Conservation (phyloP, 2,329 filamentous ascomycete species). For the Microdochium trichocladiopsis region DNA sequence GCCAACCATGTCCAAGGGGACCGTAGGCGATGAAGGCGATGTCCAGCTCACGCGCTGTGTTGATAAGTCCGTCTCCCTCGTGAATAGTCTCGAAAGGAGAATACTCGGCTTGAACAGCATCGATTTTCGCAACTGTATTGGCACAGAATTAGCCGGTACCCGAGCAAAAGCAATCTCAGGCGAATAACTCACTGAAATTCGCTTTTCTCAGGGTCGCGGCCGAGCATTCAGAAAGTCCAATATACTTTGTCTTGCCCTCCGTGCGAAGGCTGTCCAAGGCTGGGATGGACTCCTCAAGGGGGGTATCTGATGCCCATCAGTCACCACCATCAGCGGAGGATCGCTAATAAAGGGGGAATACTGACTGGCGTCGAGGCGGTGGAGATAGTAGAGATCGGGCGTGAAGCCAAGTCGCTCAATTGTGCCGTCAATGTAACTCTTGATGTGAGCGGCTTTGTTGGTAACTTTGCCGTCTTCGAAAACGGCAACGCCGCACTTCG, state of each 20-base stretch:
- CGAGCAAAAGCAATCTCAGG: neutral
- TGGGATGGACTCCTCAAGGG: constrained; percentile 32
- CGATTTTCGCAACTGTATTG: constrained; percentile 36
- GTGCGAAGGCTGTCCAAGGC: constrained; percentile 34
- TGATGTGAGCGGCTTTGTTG: constrained; percentile 30
- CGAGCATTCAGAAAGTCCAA: constrained; percentile 39
- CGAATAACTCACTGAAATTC: constrained; percentile 27
- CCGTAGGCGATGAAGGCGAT: constrained; percentile 37
- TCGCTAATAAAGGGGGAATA: constrained; percentile 35
- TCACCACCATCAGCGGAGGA: constrained; percentile 8
- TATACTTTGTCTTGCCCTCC: constrained; percentile 39
- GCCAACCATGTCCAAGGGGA: constrained; percentile 37
- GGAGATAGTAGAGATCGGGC: neutral
- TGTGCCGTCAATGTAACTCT: constrained; percentile 24
- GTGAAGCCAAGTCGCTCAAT: constrained; percentile 28
- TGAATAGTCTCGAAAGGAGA: constrained; percentile 17
- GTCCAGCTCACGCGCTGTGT: constrained; percentile 7
- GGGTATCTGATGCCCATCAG: constrained; percentile 22
- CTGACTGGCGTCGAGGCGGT: neutral
- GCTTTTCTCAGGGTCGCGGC: constrained; percentile 34
- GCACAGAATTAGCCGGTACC: too few species aligned
- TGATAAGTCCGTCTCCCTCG: constrained; percentile 9
- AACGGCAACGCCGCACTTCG: constrained; percentile 35
- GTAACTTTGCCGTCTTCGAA: constrained; percentile 27
- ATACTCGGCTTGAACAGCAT: constrained; percentile 38